These are phyloP conservation scores for Leptographium radiaticola DNA, from an alignment of 2,329 filamentous ascomycete genomes.

Conservation along the genomic window DNA sequence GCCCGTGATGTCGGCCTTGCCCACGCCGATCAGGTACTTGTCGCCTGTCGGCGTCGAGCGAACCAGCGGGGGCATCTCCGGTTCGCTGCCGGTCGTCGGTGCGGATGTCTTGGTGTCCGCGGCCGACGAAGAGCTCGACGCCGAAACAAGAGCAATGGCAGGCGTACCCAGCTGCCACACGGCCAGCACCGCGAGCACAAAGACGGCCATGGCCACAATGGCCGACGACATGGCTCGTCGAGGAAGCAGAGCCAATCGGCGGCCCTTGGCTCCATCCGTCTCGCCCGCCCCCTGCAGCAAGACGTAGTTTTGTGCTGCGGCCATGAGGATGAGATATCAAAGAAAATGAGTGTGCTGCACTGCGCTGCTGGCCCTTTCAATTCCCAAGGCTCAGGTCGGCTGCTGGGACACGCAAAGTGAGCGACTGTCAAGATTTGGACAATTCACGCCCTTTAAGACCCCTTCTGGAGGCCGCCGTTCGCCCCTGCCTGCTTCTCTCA, in stretches of 20 bases:
- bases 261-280: background rate
- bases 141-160: background rate
- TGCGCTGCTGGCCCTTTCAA: too few relatives aligned
- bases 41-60: constrained; percentile 18
- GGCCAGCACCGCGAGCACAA: constrained; percentile 19
- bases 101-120: too few relatives aligned
- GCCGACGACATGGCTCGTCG: constrained; percentile 15
- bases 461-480: too few relatives aligned
- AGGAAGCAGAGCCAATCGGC: background rate
- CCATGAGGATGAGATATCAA: too few relatives aligned
- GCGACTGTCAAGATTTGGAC: too few relatives aligned
- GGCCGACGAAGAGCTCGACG: too few relatives aligned
- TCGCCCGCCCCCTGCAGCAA: background rate
- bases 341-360: too few relatives aligned
- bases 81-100: too few relatives aligned
- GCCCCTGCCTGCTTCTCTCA: too few relatives aligned
- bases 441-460: too few relatives aligned
- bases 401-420: too few relatives aligned
- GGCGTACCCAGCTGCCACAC: constrained; percentile 13
- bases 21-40: constrained; percentile 39
- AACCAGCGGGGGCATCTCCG: constrained; percentile 3
- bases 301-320: background rate
- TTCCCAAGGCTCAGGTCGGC: too few relatives aligned
- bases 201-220: constrained; percentile 20
- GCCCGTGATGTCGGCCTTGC: constrained; percentile 48